These are phyloP conservation scores for Lentinula aciculospora DNA, from an alignment of 768 basidiomycete genomes.

Conservation along the genomic window DNA sequence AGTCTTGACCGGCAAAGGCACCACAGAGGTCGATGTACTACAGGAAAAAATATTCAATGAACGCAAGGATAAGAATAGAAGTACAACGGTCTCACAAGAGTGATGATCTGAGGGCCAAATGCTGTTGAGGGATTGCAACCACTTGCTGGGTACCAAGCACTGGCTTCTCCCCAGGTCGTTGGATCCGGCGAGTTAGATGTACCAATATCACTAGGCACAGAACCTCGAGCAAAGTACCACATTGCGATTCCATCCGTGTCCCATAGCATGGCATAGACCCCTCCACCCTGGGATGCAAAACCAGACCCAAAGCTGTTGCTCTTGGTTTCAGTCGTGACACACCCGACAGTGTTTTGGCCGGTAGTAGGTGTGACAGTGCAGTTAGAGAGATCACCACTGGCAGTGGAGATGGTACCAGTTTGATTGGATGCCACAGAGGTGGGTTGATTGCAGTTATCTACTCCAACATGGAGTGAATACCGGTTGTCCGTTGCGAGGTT, in stretches of 20 bases:
- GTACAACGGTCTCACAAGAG: conserved; percentile 32
- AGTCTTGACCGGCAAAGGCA: conserved; percentile 10
- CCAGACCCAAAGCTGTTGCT: conserved; percentile 47
- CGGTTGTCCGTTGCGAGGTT: conserved; percentile 44
- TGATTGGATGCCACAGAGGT: conserved; percentile 25
- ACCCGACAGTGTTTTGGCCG: conserved; percentile 41
- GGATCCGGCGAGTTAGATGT: conserved; percentile 45
- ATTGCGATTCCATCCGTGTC: conserved; percentile 46
- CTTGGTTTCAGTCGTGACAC: conserved; percentile 42
- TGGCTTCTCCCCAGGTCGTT: conserved; percentile 48
- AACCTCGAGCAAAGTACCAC: conserved; percentile 50
- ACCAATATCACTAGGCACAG: conserved; percentile 55
- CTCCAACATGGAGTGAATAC: conserved; percentile 49
- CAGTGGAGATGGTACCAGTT: conserved; percentile 35
- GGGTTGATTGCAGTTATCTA: conserved; percentile 43
- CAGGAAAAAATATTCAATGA: background rate
- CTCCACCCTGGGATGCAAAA: conserved; percentile 56
- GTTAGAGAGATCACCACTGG: conserved; percentile 23
- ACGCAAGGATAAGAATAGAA: background rate
- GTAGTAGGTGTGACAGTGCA: conserved; percentile 34
- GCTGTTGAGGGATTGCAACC: conserved; percentile 49
- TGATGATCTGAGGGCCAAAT: conserved; percentile 52
- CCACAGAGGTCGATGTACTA: conserved; percentile 19
- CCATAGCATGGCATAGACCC: conserved; percentile 62
- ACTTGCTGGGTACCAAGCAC: conserved; percentile 55